These are phyloP conservation scores for Saccharomycopsis sp. DNA, from an alignment of 805 yeast species.

Conservation along the genomic window DNA sequence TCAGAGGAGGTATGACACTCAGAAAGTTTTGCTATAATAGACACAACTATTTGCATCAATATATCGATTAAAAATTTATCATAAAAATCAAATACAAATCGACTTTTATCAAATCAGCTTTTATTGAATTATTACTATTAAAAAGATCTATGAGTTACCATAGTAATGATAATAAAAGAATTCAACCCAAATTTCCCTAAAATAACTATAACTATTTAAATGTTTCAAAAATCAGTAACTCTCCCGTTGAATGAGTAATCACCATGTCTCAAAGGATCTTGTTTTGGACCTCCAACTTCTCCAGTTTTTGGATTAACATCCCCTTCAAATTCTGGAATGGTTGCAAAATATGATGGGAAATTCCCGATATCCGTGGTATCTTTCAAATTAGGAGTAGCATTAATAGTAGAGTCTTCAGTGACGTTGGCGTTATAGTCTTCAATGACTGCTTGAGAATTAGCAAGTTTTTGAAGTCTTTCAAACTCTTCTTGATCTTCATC, in stretches of 20 bases:
- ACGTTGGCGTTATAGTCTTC: conserved; percentile 53
- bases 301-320: conserved; percentile 90
- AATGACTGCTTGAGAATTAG: conserved; percentile 67
- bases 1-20: no score
- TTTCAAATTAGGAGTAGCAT: conserved; percentile 20
- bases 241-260: conserved; percentile 96
- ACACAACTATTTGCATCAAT: no score
- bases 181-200: no score
- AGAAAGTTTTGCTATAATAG: no score
- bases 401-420: conserved; percentile 20
- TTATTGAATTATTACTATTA: no score
- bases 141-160: no score
- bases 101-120: no score
- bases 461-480: conserved; percentile 73
- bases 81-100: no score
- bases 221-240: conserved; percentile 76
- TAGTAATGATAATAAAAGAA: no score
- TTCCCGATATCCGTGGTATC: conserved; percentile 45
- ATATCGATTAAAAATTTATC: no score
- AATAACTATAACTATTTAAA: no score
- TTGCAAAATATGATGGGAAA: conserved; percentile 52
- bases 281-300: conserved; percentile 95
- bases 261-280: conserved; percentile 84
- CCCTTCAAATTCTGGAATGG: conserved; percentile 93
- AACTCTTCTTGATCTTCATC: conserved; percentile 84